Percentiles rank a stretch among this genome's conserved stretches.
phyloP scores from a whole-genome alignment of 345 rosid genomes.

The Litchi chinensis region DNA sequence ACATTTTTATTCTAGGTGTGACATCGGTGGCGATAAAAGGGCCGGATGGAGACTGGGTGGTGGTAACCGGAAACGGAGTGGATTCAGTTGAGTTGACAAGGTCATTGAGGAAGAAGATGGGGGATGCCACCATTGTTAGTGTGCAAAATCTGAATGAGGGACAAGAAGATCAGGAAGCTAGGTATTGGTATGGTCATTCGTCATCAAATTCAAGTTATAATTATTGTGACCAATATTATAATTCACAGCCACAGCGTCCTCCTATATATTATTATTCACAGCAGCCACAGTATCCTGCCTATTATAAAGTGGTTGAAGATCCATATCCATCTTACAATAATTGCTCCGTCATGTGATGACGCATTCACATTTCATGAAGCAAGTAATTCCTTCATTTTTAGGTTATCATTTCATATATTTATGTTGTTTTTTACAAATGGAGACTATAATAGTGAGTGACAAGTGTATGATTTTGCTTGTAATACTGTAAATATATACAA shows the following conservation, averaged over 20 bases:
- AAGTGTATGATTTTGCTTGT: no score
- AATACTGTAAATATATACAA: no score
- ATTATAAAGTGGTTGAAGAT: no score
- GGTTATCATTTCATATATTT: no score
- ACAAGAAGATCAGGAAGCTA: neutral
- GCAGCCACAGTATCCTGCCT: neutral
- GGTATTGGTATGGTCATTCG: neutral
- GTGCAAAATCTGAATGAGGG: slow-evolving; percentile 8
- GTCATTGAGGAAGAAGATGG: neutral
- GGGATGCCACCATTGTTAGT: slow-evolving; percentile 4
- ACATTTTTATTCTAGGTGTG: neutral
- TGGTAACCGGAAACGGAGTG: slow-evolving; percentile 8
- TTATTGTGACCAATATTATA: neutral
- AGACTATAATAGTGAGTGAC: no score
- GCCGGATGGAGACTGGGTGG: neutral
- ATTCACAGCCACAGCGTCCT: neutral
- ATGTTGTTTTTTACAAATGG: no score
- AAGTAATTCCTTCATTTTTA: no score
- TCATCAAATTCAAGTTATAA: neutral
- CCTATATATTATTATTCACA: neutral
- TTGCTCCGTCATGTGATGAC: no score
- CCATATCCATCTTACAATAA: no score
- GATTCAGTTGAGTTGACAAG: slow-evolving; percentile 20
- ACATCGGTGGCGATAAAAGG: slow-evolving; percentile 1
- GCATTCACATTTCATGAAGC: no score